These are phyloP conservation scores for Fraxinus anomala DNA, from an alignment of 257 asterid genomes.

Conservation along the genomic window DNA sequence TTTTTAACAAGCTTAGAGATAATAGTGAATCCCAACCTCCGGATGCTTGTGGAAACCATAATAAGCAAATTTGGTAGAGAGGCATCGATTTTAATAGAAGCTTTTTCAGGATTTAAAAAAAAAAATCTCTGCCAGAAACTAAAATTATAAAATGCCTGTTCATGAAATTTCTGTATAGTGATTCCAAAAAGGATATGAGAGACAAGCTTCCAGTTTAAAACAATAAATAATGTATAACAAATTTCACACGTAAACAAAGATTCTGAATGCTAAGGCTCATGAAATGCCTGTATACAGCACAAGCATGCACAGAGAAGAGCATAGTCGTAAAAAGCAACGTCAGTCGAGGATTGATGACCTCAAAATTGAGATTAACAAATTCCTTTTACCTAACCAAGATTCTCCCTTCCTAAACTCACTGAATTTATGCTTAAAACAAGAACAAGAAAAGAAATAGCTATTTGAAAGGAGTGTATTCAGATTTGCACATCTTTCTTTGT, in stretches of 20 bases:
- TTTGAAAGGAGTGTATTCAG: too few relatives aligned
- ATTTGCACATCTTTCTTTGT: too few relatives aligned
- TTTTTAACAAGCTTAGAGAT: neutral
- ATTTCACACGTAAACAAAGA: neutral
- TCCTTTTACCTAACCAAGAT: too few relatives aligned
- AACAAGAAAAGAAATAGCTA: too few relatives aligned
- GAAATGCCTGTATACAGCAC: neutral
- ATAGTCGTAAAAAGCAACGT: neutral
- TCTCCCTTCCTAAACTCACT: too few relatives aligned
- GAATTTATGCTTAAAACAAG: too few relatives aligned
- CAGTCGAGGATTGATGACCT: neutral
- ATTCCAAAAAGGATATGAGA: neutral
- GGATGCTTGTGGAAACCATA: neutral
- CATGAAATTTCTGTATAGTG: neutral
- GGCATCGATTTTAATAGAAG: neutral
- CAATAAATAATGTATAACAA: neutral
- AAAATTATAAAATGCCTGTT: neutral
- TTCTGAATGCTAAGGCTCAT: neutral
- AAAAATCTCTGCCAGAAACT: neutral
- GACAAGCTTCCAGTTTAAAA: neutral
- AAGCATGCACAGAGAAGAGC: neutral
- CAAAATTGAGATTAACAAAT: too few relatives aligned
- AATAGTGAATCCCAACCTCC: neutral
- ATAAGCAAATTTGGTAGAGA: neutral
- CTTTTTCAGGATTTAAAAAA: neutral